phyloP scores from a whole-genome alignment of 805 yeast species.

The Myxozyma geophila region DNA sequence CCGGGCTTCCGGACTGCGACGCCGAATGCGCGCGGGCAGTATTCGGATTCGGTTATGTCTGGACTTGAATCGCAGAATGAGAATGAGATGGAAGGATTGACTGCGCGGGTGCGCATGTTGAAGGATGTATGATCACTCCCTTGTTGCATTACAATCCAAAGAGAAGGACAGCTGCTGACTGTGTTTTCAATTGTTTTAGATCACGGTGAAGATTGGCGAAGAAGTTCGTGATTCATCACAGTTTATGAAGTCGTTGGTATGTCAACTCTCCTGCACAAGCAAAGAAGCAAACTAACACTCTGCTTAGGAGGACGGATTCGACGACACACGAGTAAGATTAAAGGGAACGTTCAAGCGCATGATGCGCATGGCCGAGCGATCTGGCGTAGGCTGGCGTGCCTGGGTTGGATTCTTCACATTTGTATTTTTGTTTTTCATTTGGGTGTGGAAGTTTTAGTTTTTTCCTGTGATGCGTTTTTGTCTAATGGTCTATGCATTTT shows the following conservation, averaged over 20 bases:
- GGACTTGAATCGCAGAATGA: conserved; percentile 70
- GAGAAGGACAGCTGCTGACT: background rate
- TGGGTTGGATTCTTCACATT: conserved; percentile 59
- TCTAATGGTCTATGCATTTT: background rate
- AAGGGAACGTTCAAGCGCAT: conserved; percentile 60
- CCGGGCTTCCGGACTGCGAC: conserved; percentile 39
- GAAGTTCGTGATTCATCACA: conserved; percentile 62
- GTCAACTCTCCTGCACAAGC: conserved; percentile 3
- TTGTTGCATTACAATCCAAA: background rate
- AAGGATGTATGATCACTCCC: conserved; percentile 49
- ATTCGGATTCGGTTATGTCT: conserved; percentile 58
- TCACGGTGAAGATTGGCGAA: conserved; percentile 64
- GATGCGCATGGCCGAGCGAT: conserved; percentile 65
- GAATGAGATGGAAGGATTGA: conserved; percentile 60
- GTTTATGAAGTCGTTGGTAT: conserved; percentile 49
- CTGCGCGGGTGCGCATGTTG: conserved; percentile 57
- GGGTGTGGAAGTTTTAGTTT: conserved; percentile 50
- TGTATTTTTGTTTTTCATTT: conserved; percentile 56
- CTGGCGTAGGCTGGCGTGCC: conserved; percentile 65
- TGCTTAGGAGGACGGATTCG: conserved; percentile 51
- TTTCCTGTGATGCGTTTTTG: background rate
- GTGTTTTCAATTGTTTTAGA: conserved; percentile 30
- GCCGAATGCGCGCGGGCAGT: conserved; percentile 43
- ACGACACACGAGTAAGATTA: conserved; percentile 52
- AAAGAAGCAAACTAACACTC: background rate